Evolutionary conservation across 257 asterid species (phyloP), one percentile per base, ranked within the genome.

Genomic region (Nicotiana attenuata): DNA sequence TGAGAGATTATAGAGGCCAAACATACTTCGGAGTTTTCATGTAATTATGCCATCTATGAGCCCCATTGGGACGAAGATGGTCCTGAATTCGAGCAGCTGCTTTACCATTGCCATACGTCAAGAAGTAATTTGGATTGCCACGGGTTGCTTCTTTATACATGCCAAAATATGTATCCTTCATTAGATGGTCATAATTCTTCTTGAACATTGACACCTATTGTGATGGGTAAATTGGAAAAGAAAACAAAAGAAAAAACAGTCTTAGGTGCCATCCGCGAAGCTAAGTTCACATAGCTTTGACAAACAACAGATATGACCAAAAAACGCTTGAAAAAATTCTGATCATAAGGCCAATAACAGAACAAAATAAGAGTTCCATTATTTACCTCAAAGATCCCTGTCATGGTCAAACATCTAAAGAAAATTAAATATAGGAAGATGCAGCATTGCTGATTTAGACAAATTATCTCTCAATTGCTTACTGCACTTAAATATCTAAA

Each of bases 21-120:
- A 66, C 85, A 65, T 92, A 91, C 97, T 86, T 89, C 14, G 94
- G 97, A 71, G 85, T 71, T 84, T 91, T 92, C 94, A 88, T 82
- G 81, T 92, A 92, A 47, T 92, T 92, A 86, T 92, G 92, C 97
- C 97, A 92, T 87, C 94, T 84, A 82, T 91, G 95, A 14, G 97
- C 95, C 50, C 97, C 95, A 85, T 91, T 91, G 33, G 97, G 94
- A 56, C 97, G 93, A 56, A 92, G 91, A 88, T 90, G 93, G 82
- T 88, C 90, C 81, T 86, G 95, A 77, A 92, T 80, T 14, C 97
- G 91, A 82, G 97, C 97, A 89, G 94, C 94, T 15, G 97, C 86
- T 87, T 92, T 92, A 65, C 95, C 95, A 82, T 91, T 91, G 26
- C 92, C 92, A 60, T 91, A 91, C 10, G 94, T 91, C 83, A 91